Percentiles rank a stretch among this genome's conserved stretches.
These are phyloP conservation scores for Arachnomyces sp. DNA, from an alignment of 2,329 filamentous ascomycete species.

Conservation along the genomic window DNA sequence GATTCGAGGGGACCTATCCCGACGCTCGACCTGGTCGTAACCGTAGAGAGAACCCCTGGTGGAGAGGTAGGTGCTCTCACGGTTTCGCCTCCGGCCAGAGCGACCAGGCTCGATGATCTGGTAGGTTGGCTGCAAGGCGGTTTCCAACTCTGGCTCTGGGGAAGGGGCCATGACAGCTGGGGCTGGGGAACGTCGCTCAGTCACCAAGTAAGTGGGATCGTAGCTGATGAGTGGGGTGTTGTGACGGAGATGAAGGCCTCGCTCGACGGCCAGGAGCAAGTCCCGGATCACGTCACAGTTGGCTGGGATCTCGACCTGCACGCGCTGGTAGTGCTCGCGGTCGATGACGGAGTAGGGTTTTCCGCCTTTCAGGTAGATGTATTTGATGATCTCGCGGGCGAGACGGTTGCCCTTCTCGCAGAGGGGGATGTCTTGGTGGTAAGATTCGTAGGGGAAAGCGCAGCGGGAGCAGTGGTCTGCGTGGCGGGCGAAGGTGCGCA, in stretches of 20 bases:
- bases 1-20: constrained; percentile 17
- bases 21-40: constrained; percentile 25
- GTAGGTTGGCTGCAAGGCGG: too few species aligned
- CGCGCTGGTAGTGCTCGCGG: constrained; percentile 28
- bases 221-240: constrained; percentile 22
- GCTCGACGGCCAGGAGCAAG: constrained; percentile 37
- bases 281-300: constrained; percentile 26
- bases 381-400: constrained; percentile 28
- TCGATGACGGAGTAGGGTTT: constrained; percentile 37
- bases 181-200: constrained; percentile 16
- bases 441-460: constrained; percentile 21
- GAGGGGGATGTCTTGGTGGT: constrained; percentile 21
- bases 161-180: too few species aligned
- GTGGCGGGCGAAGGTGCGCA: constrained; percentile 27
- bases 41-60: constrained; percentile 31
- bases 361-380: constrained; percentile 28
- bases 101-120: constrained; percentile 25
- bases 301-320: constrained; percentile 36
- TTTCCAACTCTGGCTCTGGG: constrained; percentile 12
- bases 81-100: constrained; percentile 19
- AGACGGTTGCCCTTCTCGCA: constrained; percentile 26
- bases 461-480: constrained; percentile 26
- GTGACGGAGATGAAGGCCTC: constrained; percentile 23
- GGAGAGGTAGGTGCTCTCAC: constrained; percentile 29
- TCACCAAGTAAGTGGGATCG: constrained; percentile 25